Evolutionary conservation across 139 green algal species (phyloP).

Genomic region (Gonium pectorale): DNA sequence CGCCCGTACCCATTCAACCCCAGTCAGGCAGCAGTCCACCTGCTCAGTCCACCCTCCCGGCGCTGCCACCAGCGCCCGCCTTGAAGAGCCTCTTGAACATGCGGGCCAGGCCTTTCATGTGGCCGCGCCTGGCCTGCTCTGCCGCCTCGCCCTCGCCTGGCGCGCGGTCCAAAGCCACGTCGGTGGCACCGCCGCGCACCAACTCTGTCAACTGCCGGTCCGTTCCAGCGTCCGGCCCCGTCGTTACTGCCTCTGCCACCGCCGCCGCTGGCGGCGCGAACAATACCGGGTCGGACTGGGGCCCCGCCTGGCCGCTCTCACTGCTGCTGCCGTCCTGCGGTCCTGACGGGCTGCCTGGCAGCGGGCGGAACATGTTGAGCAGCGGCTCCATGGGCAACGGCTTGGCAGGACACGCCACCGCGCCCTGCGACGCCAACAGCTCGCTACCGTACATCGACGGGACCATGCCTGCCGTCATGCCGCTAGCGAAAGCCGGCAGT

Average conservation of each 20-base stretch:
- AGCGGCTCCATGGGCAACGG: slow-evolving; percentile 10
- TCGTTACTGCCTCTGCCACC: neutral
- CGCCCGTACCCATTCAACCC: too few species aligned
- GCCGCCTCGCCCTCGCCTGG: neutral
- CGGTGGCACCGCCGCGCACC: neutral
- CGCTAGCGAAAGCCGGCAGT: neutral
- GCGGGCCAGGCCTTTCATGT: neutral
- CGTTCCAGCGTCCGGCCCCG: neutral
- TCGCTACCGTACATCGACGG: neutral
- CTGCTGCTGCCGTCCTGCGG: neutral
- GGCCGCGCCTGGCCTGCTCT: neutral
- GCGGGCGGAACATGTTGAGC: slow-evolving; percentile 15
- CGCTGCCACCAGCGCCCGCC: too few species aligned
- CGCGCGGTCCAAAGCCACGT: neutral
- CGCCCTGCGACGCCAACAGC: neutral
- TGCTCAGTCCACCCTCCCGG: too few species aligned
- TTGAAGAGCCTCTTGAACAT: slow-evolving; percentile 32
- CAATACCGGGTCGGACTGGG: neutral
- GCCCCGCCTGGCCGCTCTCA: neutral
- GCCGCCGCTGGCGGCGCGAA: neutral
- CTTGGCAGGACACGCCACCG: neutral
- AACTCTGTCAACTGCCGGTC: neutral
- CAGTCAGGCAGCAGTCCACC: too few species aligned
- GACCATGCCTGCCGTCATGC: neutral
- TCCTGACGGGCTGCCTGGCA: neutral